These are phyloP conservation scores for Puccinia brachypodii DNA, from an alignment of 1,284 basidiomycete species.

Conservation along the genomic window DNA sequence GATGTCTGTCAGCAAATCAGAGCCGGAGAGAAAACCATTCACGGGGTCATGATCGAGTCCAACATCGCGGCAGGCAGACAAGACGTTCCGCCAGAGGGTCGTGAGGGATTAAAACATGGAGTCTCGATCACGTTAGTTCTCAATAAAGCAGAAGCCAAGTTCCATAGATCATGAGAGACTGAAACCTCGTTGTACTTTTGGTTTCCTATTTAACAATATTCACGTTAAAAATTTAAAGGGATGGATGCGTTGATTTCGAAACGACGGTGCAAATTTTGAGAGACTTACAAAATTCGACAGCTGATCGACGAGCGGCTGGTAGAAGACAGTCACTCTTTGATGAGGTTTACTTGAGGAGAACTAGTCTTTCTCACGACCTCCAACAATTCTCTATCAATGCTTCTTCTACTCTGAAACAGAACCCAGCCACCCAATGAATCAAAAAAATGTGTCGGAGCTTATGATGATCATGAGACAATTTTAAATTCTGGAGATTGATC, in stretches of 20 bases:
- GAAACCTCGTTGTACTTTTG: too few species aligned
- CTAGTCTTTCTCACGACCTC: constrained; percentile 8
- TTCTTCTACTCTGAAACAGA: constrained; percentile 4
- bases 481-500: too few species aligned
- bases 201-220: not conserved
- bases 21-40: constrained; percentile 71
- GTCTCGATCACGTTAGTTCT: constrained; percentile 64
- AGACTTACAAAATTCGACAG: constrained; percentile 51
- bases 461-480: too few species aligned
- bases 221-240: constrained; percentile 46
- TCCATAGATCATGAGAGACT: too few species aligned
- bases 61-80: constrained; percentile 86
- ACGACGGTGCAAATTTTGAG: constrained; percentile 63
- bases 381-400: constrained; percentile 13
- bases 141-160: too few species aligned
- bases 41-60: constrained; percentile 97
- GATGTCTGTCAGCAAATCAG: constrained; percentile 69
- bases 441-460: too few species aligned
- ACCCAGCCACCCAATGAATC: constrained; percentile 11
- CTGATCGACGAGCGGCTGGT: not conserved
- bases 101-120: constrained; percentile 67
- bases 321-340: not conserved
- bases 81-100: constrained; percentile 76
- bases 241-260: constrained; percentile 85
- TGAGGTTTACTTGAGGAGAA: constrained; percentile 1